phyloP scores from a whole-genome alignment of 768 basidiomycete genomes.

The Tricholoma hemisulphureum region DNA sequence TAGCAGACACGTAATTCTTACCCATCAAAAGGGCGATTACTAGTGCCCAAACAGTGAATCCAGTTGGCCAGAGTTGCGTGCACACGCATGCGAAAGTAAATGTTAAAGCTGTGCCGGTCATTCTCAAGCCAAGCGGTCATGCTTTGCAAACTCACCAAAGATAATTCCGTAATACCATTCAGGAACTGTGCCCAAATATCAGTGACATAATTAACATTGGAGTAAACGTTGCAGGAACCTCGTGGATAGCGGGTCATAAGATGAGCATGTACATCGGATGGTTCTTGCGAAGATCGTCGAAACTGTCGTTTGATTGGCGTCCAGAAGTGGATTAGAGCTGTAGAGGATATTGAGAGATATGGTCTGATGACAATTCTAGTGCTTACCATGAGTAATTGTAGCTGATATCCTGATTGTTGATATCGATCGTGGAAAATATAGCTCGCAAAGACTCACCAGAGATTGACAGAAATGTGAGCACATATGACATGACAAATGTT shows the following conservation, averaged over 20 bases:
- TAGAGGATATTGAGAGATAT: background rate
- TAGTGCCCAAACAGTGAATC: slow-evolving; percentile 68
- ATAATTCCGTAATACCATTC: slow-evolving; percentile 62
- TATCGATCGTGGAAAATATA: background rate
- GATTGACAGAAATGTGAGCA: slow-evolving; percentile 61
- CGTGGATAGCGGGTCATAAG: slow-evolving; percentile 57
- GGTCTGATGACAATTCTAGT: background rate
- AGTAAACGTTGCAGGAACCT: slow-evolving; percentile 24
- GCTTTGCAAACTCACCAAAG: slow-evolving; percentile 30
- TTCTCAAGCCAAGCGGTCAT: background rate
- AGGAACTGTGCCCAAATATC: slow-evolving; percentile 41
- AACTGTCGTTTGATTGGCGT: slow-evolving; percentile 56
- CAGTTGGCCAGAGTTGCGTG: slow-evolving; percentile 64
- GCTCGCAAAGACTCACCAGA: slow-evolving; percentile 40
- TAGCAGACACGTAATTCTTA: slow-evolving; percentile 16
- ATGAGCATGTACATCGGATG: slow-evolving; percentile 59
- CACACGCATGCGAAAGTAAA: slow-evolving; percentile 61
- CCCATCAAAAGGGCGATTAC: slow-evolving; percentile 49
- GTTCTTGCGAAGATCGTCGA: slow-evolving; percentile 48
- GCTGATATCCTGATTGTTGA: slow-evolving; percentile 20
- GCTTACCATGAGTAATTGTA: slow-evolving; percentile 45
- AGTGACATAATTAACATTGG: background rate
- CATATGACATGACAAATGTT: slow-evolving; percentile 57
- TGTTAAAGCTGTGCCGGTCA: slow-evolving; percentile 38
- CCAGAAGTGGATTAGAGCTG: slow-evolving; percentile 53